These are phyloP conservation scores for Oenanthe javanica DNA, from an alignment of 140 eudicot species.

Conservation along the genomic window DNA sequence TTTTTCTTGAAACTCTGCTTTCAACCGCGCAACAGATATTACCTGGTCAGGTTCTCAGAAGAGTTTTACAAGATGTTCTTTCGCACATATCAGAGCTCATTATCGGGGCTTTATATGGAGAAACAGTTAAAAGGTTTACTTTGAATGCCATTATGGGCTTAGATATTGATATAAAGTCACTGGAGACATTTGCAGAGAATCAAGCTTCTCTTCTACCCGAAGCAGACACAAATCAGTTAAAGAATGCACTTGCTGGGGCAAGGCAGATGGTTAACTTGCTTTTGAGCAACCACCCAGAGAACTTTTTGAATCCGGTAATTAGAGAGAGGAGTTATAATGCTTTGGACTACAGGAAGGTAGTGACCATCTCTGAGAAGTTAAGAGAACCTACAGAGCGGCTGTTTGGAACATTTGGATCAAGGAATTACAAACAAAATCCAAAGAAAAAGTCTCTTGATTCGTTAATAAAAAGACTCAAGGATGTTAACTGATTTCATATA, in stretches of 20 bases:
- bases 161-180: slow-evolving; percentile 62
- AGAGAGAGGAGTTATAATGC: slow-evolving; percentile 87
- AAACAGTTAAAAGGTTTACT: slow-evolving; percentile 76
- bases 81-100: slow-evolving; percentile 77
- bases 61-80: slow-evolving; percentile 87
- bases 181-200: slow-evolving; percentile 95
- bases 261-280: slow-evolving; percentile 86
- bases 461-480: slow-evolving; percentile 89
- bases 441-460: slow-evolving; percentile 88
- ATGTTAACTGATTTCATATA: slow-evolving; percentile 50
- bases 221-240: slow-evolving; percentile 57
- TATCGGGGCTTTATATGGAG: slow-evolving; percentile 74
- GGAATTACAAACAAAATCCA: slow-evolving; percentile 79
- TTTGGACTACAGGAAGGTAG: slow-evolving; percentile 88
- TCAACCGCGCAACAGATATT: slow-evolving; percentile 94
- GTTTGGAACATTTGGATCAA: slow-evolving; percentile 81
- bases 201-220: slow-evolving; percentile 74
- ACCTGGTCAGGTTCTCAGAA: slow-evolving; percentile 74
- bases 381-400: slow-evolving; percentile 83
- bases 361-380: slow-evolving; percentile 74
- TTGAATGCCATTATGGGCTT: slow-evolving; percentile 89
- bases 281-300: slow-evolving; percentile 88
- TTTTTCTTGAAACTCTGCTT: slow-evolving; percentile 83
- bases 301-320: slow-evolving; percentile 81
- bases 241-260: slow-evolving; percentile 69